Base-by-base conservation (phyloP, 2,329 filamentous ascomycete genomes). In the Cryphonectria japonica region DNA sequence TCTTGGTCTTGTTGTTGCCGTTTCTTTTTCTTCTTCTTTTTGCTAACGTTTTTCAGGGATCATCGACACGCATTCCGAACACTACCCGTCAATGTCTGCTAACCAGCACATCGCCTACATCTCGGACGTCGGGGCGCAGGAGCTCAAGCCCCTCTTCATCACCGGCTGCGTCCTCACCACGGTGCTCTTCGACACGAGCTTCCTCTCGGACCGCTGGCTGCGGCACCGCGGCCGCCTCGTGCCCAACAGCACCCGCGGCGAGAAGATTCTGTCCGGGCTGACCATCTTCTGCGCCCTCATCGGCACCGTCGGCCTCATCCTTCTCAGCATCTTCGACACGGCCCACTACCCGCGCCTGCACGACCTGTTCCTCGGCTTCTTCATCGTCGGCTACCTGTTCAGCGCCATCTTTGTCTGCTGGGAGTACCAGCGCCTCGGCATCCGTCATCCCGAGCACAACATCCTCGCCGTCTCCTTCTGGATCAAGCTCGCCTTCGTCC, bases 351-450 rank as follows among this genome's bases (percentile, higher is more conserved):
- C 85, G 1, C 80, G 75, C 1, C 79, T 92, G 71, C 96, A 99
- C 79, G 85, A 93, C 77, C 84, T 89, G 2, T 97, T 97, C 81
- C 83, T 99, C 50, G 81, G 88, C 0, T 81, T 98, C 67, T 99
- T 99, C 80, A 93, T 98, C 79, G 89, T 81, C 19, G 96, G 94
- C 46, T 98, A 97, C 80, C 84, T 98, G 68, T 78, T 97, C 69
- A 93, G 91, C 5, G 95, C 95, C 69, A 87, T 98, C 75, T 95
- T 95, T 81, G 92, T 95, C 75, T 98, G 95, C 84, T 90, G 89
- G 83, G 94, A 98, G 80, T 98, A 97, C 80, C 92, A 96, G 77
- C 90, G 93, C 2, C 86, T 98, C 1, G 94, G 94, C 37, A 89
- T 92, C 68, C 91, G 88, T 79, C 93, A 95, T 83, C 91, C 91